Evolutionary conservation across 2,329 filamentous ascomycete species (phyloP), one percentile per base, ranked within the genome.

Genomic region (Hawksworthiomyces lignivorus): DNA sequence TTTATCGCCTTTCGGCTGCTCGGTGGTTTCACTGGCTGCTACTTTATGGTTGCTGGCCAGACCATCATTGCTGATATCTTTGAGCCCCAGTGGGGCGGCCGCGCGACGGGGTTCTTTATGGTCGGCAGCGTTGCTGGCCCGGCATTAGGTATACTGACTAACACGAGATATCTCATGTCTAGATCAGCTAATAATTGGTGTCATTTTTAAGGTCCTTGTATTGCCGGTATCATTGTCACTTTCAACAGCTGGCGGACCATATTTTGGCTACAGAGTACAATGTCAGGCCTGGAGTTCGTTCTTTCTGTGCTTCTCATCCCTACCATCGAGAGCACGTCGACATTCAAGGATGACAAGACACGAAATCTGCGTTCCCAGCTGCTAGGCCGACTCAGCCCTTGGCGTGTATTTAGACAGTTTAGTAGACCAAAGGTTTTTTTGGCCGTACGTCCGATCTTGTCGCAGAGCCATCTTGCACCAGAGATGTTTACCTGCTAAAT

Each of bases 201-300:
- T 12, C 24, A 26, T 8, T 8, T 26, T 8, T 26, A 26, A 53
- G 82, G 84, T 0, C 75, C 77, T 1, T 84, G 87, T 52, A 66
- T 88, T 9, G 77, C 84, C 41, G 85, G 84, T 19, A 78, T 87
- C 33, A 85, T 90, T 38, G 82, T 88, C 14, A 88, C 83, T 0
- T 87, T 78, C 59, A 69, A 71, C 7, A 74, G 70, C 3, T 90
- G 85, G 85, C 71, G 82, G 15, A 74, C 75, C 7, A 55, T 63
- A 10, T 55, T 56, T 28, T 61, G 59, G 56, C 33, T 60, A 4
- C 60, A 62, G 39, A 49, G 49, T 9, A 52, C 45, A 14, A 60
- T 62, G 57, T 43, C 51, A 9, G 54, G 53, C 14, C 10, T 55
- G 2, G 52, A 52, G 2, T 47, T 63, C 7, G 21, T 55, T 8